Conservation (phyloP, 345 rosid species). For the Psidium friedrichsthalianum region DNA sequence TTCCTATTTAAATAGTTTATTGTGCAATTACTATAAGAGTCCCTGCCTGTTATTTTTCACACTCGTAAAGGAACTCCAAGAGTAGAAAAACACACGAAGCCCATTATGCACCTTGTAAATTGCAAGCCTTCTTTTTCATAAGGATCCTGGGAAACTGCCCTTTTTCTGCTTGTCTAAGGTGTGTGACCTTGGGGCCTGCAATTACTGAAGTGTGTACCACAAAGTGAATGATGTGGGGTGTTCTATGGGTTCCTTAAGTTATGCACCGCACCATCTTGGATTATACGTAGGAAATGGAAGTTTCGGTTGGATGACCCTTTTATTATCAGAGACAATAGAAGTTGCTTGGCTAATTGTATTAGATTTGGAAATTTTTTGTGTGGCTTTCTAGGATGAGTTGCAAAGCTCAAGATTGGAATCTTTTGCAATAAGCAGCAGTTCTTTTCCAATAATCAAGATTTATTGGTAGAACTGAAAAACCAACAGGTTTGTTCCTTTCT, state of each 20-base stretch:
- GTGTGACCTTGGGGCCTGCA: background rate
- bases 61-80: background rate
- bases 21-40: background rate
- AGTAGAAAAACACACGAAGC: background rate
- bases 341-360: background rate
- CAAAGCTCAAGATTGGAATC: background rate
- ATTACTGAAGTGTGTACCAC: background rate
- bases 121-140: background rate
- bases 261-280: background rate
- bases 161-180: background rate
- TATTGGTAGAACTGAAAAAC: background rate
- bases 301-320: background rate
- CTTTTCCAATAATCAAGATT: background rate
- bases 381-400: background rate
- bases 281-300: background rate
- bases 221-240: background rate
- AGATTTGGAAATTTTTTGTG: background rate
- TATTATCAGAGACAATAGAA: background rate
- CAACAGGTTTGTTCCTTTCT: background rate
- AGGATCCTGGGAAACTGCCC: background rate
- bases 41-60: background rate
- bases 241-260: background rate
- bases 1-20: background rate
- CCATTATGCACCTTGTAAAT: background rate
- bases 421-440: background rate